phyloP scores from a whole-genome alignment of 345 rosid species.

The Boechera divaricarpa region DNA sequence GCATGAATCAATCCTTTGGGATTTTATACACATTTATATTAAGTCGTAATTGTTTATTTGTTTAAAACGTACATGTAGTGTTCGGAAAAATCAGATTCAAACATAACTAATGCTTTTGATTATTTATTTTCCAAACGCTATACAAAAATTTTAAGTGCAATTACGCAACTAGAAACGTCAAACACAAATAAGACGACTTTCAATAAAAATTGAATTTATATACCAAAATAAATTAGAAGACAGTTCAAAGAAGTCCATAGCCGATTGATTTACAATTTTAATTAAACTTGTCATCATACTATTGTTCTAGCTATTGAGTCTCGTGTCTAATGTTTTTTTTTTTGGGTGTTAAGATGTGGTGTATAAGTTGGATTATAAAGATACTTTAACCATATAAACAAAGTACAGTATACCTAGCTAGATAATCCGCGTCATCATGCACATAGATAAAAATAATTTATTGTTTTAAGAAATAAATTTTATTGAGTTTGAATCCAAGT shows the following conservation, averaged over 20 bases:
- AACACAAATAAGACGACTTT: background rate
- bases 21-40: background rate
- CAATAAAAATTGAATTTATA: background rate
- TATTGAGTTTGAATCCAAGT: background rate
- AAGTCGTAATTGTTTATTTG: background rate
- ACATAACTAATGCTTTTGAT: background rate
- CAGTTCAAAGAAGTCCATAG: background rate
- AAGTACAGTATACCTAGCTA: background rate
- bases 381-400: background rate
- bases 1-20: background rate
- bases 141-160: background rate
- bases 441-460: background rate
- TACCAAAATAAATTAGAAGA: background rate
- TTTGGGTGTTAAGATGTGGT: background rate
- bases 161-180: background rate
- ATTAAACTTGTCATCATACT: background rate
- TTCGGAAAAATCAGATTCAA: background rate
- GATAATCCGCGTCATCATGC: background rate
- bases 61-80: background rate
- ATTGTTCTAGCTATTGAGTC: background rate
- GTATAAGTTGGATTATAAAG: background rate
- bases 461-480: background rate
- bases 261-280: background rate
- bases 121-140: background rate
- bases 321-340: background rate